Evolutionary conservation across 306 rosid species (phyloP), one percentile per base, ranked within the genome.

Genomic region (Gastrolobium bilobum): DNA sequence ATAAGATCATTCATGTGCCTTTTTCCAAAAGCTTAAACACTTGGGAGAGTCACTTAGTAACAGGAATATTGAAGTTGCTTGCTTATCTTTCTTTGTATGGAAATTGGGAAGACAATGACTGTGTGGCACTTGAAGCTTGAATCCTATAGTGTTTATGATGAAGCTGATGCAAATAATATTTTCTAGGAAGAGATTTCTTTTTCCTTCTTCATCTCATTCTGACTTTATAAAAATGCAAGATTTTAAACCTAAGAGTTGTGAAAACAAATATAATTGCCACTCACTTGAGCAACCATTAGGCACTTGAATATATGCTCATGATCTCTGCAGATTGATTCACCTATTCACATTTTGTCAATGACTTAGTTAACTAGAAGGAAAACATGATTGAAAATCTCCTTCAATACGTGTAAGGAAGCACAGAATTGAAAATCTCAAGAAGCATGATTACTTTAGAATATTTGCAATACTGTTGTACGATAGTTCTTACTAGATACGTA

Each of bases 71-170:
- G 60, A 29, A 44, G 50, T 73, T 65, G 7, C 61, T 58, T 50
- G 58, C 66, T 40, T 59, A 1, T 79, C 4, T 47, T 43, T 31
- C 43, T 43, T 42, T 14, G 13, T 71, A 50, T 77, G 6, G 53
- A 57, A 20, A 39, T 6, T 58, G 29, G 47, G 57, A 82, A 81
- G 51, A 44, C 47, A 76, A 37, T 71, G 76, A 29, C 35, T 72
- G 10, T 20, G 52, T 67, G 44, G 15, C 53, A 42, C 35, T 65
- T 29, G 38, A 9, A 60, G 51, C 64, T 77, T 82, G 79, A 68
- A 52, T 74, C 66, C 52, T 54, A 30, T 73, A 8, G 31, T 78
- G 75, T 15, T 74, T 60, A 60, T 77, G 64, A 68, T 53, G 44
- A 46, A 68, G 54, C 73, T 44, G 48, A 67, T 73, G 26, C 64